A percentile compares a stretch with the other conserved stretches of the same genome.
Conservation (phyloP, 1,284 basidiomycete species). For the Coniophora puteana region DNA sequence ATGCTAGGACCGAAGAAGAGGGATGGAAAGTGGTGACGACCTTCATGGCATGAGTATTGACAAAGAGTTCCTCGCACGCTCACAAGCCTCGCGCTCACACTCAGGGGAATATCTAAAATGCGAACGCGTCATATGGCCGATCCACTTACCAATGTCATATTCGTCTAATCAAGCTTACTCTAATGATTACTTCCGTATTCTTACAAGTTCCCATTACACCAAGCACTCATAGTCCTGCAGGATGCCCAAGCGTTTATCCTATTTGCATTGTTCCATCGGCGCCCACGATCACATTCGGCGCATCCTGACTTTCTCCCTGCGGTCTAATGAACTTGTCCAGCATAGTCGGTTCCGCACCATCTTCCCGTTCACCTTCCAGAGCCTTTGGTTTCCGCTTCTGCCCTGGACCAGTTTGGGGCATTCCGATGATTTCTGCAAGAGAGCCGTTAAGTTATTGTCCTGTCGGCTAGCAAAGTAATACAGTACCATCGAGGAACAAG, state of each 20-base stretch:
- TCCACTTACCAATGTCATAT: too few species aligned
- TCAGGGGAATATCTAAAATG: too few species aligned
- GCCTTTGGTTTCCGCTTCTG: slow-evolving; percentile 40
- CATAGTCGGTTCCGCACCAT: slow-evolving; percentile 33
- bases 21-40: slow-evolving; percentile 66
- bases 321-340: slow-evolving; percentile 41
- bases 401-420: slow-evolving; percentile 37
- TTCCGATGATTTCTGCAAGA: slow-evolving; percentile 51
- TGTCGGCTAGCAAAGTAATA: slow-evolving; percentile 15
- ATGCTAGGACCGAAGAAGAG: slow-evolving; percentile 59
- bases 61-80: too few species aligned
- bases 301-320: slow-evolving; percentile 17
- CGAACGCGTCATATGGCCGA: too few species aligned
- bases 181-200: too few species aligned
- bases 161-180: too few species aligned
- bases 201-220: too few species aligned
- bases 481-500: slow-evolving; percentile 61
- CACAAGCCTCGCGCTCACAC: too few species aligned
- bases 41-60: slow-evolving; percentile 58
- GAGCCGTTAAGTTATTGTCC: slow-evolving; percentile 7
- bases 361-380: slow-evolving; percentile 13
- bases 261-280: slow-evolving; percentile 31
- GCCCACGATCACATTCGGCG: slow-evolving; percentile 20
- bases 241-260: too few species aligned
- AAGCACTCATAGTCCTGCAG: too few species aligned